Conservation (phyloP, 106 monocot genomes). For the Phalaenopsis equestris region DNA sequence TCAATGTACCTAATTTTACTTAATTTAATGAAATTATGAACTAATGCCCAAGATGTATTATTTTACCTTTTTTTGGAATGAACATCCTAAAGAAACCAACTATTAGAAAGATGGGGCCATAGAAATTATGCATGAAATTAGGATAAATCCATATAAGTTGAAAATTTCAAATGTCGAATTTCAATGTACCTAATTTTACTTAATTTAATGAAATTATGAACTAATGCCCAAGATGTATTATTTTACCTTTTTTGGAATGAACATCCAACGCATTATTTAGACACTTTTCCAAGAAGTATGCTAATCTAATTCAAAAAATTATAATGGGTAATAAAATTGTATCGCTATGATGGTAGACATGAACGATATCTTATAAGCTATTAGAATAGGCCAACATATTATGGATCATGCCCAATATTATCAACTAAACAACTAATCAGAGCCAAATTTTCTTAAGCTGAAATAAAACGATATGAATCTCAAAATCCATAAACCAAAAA, state of each 20-base stretch:
- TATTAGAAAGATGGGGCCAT: background rate
- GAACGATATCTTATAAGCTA: too few species aligned
- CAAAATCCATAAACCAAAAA: too few species aligned
- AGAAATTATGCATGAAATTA: background rate
- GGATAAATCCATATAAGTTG: background rate
- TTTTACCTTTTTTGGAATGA: background rate
- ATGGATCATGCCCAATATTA: too few species aligned
- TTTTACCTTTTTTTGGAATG: background rate
- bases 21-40: background rate
- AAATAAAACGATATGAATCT: too few species aligned
- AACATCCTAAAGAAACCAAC: background rate
- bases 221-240: background rate
- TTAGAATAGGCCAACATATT: too few species aligned
- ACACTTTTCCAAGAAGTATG: background rate
- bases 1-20: background rate
- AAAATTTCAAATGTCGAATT: background rate
- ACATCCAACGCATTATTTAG: background rate
- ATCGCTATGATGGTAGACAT: background rate
- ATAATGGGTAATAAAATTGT: background rate
- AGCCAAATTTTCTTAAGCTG: too few species aligned
- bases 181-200: background rate
- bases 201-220: background rate
- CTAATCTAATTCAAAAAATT: background rate
- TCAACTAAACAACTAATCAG: too few species aligned
- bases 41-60: background rate